Evolutionary conservation across 495 filamentous ascomycete genomes (phyloP).

Genomic region (Trichoderma parareesei): DNA sequence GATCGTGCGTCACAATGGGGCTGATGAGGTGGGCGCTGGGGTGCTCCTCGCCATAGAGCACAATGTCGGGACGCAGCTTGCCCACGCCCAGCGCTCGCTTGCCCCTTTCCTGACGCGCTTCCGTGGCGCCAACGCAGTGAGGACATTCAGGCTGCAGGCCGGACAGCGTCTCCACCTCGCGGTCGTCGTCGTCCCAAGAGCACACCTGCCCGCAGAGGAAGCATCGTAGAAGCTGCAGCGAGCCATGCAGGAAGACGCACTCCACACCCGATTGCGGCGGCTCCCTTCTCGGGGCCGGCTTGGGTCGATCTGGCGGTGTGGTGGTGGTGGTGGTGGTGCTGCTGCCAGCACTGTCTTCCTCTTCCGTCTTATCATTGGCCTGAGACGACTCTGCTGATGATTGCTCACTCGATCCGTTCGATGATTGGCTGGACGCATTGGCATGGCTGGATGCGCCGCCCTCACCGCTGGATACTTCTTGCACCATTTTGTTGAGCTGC

Average conservation of each 20-base stretch:
- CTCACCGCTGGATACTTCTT: constrained; percentile 6
- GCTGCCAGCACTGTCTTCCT: not conserved
- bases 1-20: constrained; percentile 53
- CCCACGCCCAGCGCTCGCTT: constrained; percentile 57
- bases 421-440: not conserved
- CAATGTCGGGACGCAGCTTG: constrained; percentile 57
- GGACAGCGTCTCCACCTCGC: constrained; percentile 38
- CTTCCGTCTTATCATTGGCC: constrained; percentile 5
- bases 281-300: constrained; percentile 5
- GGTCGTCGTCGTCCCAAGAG: constrained; percentile 49
- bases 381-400: constrained; percentile 7
- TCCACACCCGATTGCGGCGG: constrained; percentile 35
- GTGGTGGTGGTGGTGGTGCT: not conserved
- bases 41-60: constrained; percentile 64
- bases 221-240: constrained; percentile 51
- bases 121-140: constrained; percentile 47
- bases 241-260: constrained; percentile 60
- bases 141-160: constrained; percentile 57
- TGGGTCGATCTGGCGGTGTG: constrained; percentile 6
- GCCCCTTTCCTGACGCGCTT: constrained; percentile 48
- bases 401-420: constrained; percentile 14
- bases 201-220: constrained; percentile 51
- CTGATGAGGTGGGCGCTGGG: constrained; percentile 56
- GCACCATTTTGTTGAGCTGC: constrained; percentile 4
- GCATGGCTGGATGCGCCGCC: not conserved